Conservation (phyloP, 2,329 filamentous ascomycete genomes). For the Paecilomyces formosus region DNA sequence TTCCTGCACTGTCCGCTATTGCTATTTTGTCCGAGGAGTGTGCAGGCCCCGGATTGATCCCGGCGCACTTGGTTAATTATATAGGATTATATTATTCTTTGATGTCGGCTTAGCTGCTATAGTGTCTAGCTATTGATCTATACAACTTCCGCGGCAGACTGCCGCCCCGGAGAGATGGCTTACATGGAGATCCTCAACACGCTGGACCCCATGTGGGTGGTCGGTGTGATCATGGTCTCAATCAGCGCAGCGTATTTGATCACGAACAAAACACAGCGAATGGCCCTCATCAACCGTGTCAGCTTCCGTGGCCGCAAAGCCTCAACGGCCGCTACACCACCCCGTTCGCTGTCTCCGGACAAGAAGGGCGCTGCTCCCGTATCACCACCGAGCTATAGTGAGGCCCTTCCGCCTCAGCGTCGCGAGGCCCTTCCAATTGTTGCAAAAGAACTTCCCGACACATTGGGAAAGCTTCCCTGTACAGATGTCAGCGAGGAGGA, state of each 20-base stretch:
- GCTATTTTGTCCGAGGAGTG: not conserved
- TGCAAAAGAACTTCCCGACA: not conserved
- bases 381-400: constrained; percentile 33
- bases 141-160: not conserved
- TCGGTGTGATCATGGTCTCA: constrained; percentile 15
- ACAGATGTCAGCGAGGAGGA: constrained; percentile 23
- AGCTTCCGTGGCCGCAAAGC: constrained; percentile 31
- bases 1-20: not conserved
- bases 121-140: not conserved
- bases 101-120: not conserved
- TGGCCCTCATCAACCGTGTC: constrained; percentile 33
- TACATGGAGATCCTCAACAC: constrained; percentile 12
- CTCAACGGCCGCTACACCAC: constrained; percentile 47
- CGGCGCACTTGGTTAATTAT: not conserved
- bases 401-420: constrained; percentile 47
- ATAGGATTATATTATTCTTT: not conserved
- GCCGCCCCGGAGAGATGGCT: not conserved
- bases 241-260: constrained; percentile 18
- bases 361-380: constrained; percentile 30
- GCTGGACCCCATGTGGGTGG: constrained; percentile 13
- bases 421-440: constrained; percentile 38
- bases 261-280: constrained; percentile 24
- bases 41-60: not conserved
- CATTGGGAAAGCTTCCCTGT: constrained; percentile 9
- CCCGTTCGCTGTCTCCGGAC: constrained; percentile 46